phyloP scores from a whole-genome alignment of 2,329 filamentous ascomycete genomes.

The Sphaceloma murrayae region DNA sequence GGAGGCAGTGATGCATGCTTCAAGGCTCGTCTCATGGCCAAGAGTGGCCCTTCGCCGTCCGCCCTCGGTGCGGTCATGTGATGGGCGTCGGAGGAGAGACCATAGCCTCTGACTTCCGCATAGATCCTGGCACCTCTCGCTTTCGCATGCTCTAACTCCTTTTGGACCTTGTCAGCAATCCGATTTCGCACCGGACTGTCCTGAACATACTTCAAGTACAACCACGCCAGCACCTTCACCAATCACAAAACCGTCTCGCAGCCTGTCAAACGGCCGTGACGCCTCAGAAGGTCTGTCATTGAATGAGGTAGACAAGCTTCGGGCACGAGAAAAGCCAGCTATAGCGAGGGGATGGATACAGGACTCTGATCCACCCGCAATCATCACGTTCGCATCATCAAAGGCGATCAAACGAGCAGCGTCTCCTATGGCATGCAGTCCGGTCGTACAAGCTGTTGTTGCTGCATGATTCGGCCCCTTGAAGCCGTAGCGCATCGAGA shows the following conservation, averaged over 20 bases:
- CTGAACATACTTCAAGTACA: slow-evolving; percentile 57
- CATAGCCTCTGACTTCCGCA: slow-evolving; percentile 82
- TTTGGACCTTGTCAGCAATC: slow-evolving; percentile 9
- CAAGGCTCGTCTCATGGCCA: slow-evolving; percentile 79
- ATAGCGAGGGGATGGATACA: slow-evolving; percentile 93
- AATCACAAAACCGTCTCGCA: slow-evolving; percentile 79
- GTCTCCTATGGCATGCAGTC: slow-evolving; percentile 88
- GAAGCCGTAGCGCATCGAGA: slow-evolving; percentile 87
- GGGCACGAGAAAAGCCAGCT: slow-evolving; percentile 78
- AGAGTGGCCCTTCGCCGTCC: slow-evolving; percentile 69
- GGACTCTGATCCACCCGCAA: slow-evolving; percentile 89
- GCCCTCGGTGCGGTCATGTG: slow-evolving; percentile 87
- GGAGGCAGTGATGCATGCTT: slow-evolving; percentile 62
- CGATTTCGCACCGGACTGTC: not conserved
- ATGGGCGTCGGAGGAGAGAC: slow-evolving; percentile 79
- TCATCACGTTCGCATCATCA: slow-evolving; percentile 88
- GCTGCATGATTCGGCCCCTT: slow-evolving; percentile 84
- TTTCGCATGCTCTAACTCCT: slow-evolving; percentile 79
- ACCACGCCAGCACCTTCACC: slow-evolving; percentile 84
- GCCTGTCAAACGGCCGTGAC: slow-evolving; percentile 78
- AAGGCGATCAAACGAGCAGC: slow-evolving; percentile 85
- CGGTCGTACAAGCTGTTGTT: slow-evolving; percentile 93
- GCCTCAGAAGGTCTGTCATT: slow-evolving; percentile 62
- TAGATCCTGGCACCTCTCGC: slow-evolving; percentile 71
- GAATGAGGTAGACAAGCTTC: slow-evolving; percentile 73